Evolutionary conservation across 345 rosid genomes (phyloP).

Genomic region (Laguncularia racemosa): DNA sequence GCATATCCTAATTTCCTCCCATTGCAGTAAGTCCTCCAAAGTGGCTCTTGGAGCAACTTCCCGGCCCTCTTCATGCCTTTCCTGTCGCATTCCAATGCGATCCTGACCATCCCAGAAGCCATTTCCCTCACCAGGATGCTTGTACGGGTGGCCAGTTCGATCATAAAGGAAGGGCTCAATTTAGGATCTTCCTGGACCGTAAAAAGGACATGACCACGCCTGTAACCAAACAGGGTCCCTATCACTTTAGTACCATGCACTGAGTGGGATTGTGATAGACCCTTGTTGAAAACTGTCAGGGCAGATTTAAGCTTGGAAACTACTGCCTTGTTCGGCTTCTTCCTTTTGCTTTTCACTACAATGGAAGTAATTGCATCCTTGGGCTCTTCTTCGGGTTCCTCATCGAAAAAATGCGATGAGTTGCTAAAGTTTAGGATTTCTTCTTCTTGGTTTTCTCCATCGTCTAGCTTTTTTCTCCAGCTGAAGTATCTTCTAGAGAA

Average conservation of each 20-base stretch:
- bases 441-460: conserved; percentile 37
- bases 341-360: conserved; percentile 15
- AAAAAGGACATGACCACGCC: conserved; percentile 81
- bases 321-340: conserved; percentile 14
- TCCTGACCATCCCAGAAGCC: conserved; percentile 88
- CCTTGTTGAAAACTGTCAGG: conserved; percentile 28
- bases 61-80: conserved; percentile 22
- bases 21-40: conserved; percentile 85
- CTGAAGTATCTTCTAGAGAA: conserved; percentile 81
- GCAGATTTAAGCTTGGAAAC: conserved; percentile 62
- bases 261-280: conserved; percentile 21
- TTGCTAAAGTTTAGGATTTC: conserved; percentile 33
- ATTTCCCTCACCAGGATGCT: conserved; percentile 75
- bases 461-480: conserved; percentile 66
- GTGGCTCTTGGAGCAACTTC: conserved; percentile 55
- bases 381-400: conserved; percentile 20
- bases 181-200: conserved; percentile 77
- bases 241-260: conserved; percentile 49
- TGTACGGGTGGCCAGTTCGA: conserved; percentile 77
- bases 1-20: conserved; percentile 87
- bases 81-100: conserved; percentile 75
- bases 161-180: conserved; percentile 49
- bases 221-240: conserved; percentile 83
- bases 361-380: conserved; percentile 17
- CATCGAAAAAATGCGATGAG: conserved; percentile 26